Conservation (phyloP, 306 rosid species). For the Alnus glutinosa region DNA sequence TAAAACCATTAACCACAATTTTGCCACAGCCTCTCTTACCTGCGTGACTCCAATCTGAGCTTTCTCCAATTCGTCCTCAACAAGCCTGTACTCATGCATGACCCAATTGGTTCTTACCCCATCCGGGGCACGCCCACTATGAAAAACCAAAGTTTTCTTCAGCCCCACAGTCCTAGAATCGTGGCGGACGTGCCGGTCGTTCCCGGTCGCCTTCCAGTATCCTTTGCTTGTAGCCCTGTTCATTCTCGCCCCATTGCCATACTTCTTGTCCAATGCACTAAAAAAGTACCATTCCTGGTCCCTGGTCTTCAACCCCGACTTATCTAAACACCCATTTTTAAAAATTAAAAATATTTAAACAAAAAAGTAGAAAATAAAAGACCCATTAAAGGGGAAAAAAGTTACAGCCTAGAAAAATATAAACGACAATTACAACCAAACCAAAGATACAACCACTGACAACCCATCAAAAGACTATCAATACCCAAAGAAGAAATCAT, state of each 20-base stretch:
- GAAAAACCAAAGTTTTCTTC: constrained; percentile 96
- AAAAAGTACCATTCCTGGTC: constrained; percentile 99
- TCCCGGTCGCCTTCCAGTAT: constrained; percentile 99
- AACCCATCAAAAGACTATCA: not conserved
- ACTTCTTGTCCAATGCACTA: constrained; percentile 94
- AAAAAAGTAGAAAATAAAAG: not conserved
- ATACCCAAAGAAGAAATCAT: constrained; percentile 12
- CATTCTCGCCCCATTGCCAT: constrained; percentile 99
- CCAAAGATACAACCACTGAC: not conserved
- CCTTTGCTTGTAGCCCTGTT: constrained; percentile 90
- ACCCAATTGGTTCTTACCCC: constrained; percentile 99
- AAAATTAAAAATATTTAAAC: constrained; percentile 6
- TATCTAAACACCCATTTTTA: constrained; percentile 47
- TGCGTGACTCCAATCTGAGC: constrained; percentile 58
- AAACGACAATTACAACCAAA: not conserved
- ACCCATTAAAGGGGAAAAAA: constrained; percentile 3
- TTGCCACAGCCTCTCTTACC: constrained; percentile 73
- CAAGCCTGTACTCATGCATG: constrained; percentile 97
- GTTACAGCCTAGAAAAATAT: not conserved
- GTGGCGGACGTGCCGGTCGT: constrained; percentile 82
- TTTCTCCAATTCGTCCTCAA: constrained; percentile 71
- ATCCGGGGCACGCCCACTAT: constrained; percentile 94
- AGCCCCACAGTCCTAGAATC: constrained; percentile 62
- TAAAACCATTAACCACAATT: constrained; percentile 11
- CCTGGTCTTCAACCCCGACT: constrained; percentile 95